Evolutionary conservation across 2,329 filamentous ascomycete genomes (phyloP).

Genomic region (Pseudogymnoascus sp.): DNA sequence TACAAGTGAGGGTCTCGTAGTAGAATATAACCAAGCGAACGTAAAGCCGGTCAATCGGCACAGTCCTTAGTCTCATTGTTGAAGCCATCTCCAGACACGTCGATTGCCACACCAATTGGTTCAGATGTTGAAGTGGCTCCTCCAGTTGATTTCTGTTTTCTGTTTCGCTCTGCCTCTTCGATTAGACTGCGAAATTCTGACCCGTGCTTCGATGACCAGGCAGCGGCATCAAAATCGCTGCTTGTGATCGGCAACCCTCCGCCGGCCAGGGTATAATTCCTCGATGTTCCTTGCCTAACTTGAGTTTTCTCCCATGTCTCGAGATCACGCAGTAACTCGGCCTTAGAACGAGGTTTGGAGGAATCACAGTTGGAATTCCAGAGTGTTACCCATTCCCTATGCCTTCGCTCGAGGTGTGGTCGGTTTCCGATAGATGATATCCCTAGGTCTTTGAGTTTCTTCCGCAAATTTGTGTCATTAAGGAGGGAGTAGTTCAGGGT

Average conservation of each 20-base stretch:
- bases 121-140: not conserved
- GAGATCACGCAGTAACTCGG: constrained; percentile 67
- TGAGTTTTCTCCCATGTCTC: constrained; percentile 82
- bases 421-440: constrained; percentile 63
- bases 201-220: constrained; percentile 66
- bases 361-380: constrained; percentile 98
- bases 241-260: constrained; percentile 52
- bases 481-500: constrained; percentile 78
- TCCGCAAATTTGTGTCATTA: constrained; percentile 68
- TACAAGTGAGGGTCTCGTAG: not conserved
- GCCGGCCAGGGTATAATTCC: constrained; percentile 31
- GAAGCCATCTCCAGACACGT: not conserved
- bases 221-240: constrained; percentile 77
- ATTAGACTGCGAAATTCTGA: constrained; percentile 73
- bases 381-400: constrained; percentile 88
- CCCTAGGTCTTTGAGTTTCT: constrained; percentile 73
- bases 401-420: constrained; percentile 64
- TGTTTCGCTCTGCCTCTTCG: constrained; percentile 56
- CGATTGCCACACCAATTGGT: not conserved
- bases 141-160: constrained; percentile 26
- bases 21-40: not conserved
- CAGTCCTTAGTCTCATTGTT: not conserved
- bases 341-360: constrained; percentile 57
- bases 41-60: not conserved
- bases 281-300: constrained; percentile 46